Evolutionary conservation across 2,329 filamentous ascomycete genomes (phyloP).

Genomic region (Incumbomyces lentus): DNA sequence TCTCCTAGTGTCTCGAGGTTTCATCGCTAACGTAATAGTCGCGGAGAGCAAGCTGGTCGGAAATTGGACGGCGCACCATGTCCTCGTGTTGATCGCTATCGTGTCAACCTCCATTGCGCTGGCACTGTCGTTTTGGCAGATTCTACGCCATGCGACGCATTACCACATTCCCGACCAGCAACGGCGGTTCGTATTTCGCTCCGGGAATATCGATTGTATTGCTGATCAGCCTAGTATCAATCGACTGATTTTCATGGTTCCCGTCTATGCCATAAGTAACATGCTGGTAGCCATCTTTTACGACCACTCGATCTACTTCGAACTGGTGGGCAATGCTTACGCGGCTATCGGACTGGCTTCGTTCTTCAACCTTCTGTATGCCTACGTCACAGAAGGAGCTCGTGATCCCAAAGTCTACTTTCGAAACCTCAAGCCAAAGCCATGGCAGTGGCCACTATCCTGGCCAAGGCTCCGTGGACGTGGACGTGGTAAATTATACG

Average conservation of each 20-base stretch:
- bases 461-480: slow-evolving; percentile 59
- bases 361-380: slow-evolving; percentile 71
- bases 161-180: slow-evolving; percentile 50
- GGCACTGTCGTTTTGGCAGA: slow-evolving; percentile 40
- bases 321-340: slow-evolving; percentile 70
- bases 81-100: background rate
- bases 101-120: slow-evolving; percentile 29
- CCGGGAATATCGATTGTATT: background rate
- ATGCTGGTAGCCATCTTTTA: slow-evolving; percentile 65
- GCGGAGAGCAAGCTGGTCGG: background rate
- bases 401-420: slow-evolving; percentile 76
- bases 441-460: slow-evolving; percentile 63
- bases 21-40: background rate
- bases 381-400: slow-evolving; percentile 65
- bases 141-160: slow-evolving; percentile 46
- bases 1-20: too few species aligned
- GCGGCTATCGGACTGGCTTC: slow-evolving; percentile 77
- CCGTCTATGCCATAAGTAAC: slow-evolving; percentile 62
- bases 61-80: background rate
- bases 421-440: slow-evolving; percentile 51
- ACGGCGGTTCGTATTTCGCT: slow-evolving; percentile 35
- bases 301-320: slow-evolving; percentile 65
- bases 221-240: slow-evolving; percentile 57
- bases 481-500: slow-evolving; percentile 41
- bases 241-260: slow-evolving; percentile 76